Evolutionary conservation across 2,329 filamentous ascomycete genomes (phyloP), one percentile per base, ranked within the genome.

Genomic region (Claviceps monticola): DNA sequence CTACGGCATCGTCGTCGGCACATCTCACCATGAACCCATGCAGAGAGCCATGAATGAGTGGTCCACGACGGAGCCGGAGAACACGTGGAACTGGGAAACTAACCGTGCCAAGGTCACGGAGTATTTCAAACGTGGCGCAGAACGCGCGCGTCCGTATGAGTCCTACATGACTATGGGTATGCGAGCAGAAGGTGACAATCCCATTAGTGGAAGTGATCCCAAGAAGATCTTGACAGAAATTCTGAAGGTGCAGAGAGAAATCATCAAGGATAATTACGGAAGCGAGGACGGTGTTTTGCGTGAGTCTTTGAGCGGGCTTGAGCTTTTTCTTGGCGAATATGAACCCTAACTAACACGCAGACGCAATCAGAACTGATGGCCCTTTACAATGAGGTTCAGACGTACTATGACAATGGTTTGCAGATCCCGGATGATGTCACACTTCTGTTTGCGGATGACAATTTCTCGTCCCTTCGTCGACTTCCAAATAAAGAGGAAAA

Each of bases 1-100:
- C 51, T 83, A 80, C 53, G 80, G 78, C 2, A 78, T 84, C 42
- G 78, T 83, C 3, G 75, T 84, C 62, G 79, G 78, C 3, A 82
- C 79, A 0, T 79, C 76, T 0, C 80, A 84, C 58, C 81, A 81
- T 13, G 81, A 84, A 61, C 81, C 81, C 0, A 80, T 84, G 79
- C 75, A 77, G 56, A 71, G 79, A 23, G 72, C 74, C 8, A 80
- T 78, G 7, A 74, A 73, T 16, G 70, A 73, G 54, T 72, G 70
- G 69, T 64, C 66, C 17, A 62, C 58, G 8, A 57, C 61, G 5
- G 62, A 65, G 6, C 59, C 66, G 1, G 60, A 74, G 3, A 80
- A 79, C 1, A 69, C 69, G 0, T 84, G 80, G 80, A 68, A 76
- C 46, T 84, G 79, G 78, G 68, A 72, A 3, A 75, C 70, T 0